Conservation (phyloP, 805 yeast genomes). For the Jamesozyma jinghongensis region DNA sequence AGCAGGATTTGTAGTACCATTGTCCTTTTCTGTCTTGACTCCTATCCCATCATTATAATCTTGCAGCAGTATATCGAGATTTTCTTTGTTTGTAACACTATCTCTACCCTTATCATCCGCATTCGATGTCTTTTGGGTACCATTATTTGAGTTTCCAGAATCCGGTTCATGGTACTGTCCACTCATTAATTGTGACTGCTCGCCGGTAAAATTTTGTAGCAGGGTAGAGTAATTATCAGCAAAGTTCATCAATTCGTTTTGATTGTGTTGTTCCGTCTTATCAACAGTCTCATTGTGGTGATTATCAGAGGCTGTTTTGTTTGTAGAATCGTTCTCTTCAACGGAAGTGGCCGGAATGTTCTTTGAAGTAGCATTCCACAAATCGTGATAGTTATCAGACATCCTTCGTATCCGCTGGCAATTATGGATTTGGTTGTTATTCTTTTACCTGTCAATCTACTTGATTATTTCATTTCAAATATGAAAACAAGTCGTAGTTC, state of each 20-base stretch:
- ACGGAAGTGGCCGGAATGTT: no score
- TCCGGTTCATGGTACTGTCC: background rate
- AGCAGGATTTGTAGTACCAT: no score
- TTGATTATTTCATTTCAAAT: no score
- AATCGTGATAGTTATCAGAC: no score
- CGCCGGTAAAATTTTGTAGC: conserved; percentile 18
- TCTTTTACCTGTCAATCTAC: no score
- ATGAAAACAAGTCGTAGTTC: no score
- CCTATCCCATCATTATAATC: conserved; percentile 24
- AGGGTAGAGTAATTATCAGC: conserved; percentile 23
- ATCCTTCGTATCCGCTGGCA: no score
- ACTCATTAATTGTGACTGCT: conserved; percentile 1
- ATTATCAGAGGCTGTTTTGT: background rate
- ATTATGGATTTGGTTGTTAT: no score
- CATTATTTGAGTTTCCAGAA: background rate
- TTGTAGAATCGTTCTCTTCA: no score
- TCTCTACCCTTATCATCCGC: conserved; percentile 1
- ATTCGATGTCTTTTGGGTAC: conserved; percentile 2
- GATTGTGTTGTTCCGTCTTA: conserved; percentile 1
- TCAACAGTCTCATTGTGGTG: background rate
- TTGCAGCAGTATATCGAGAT: conserved; percentile 22
- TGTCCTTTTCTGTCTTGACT: conserved; percentile 6
- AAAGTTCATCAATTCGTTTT: conserved; percentile 17
- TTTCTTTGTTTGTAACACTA: conserved; percentile 12
- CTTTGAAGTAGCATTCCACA: no score